Evolutionary conservation across 2,329 filamentous ascomycete genomes (phyloP).

Genomic region (Colletotrichum caudatum): DNA sequence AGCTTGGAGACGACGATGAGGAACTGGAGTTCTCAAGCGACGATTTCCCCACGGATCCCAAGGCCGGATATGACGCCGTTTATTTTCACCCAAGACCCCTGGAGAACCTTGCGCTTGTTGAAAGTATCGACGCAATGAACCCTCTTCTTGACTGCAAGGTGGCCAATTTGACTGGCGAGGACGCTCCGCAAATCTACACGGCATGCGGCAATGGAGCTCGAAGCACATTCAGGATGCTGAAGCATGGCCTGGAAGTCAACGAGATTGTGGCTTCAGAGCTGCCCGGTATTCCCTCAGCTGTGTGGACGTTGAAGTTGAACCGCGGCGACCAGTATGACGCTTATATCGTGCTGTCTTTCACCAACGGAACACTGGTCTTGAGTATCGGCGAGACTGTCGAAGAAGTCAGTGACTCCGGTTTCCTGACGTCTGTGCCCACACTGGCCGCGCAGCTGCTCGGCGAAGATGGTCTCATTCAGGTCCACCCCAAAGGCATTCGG

Average conservation of each 20-base stretch:
- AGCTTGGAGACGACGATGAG: constrained; percentile 94
- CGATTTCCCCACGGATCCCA: constrained; percentile 81
- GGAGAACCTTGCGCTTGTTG: constrained; percentile 86
- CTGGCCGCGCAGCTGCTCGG: constrained; percentile 94
- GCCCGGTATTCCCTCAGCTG: constrained; percentile 86
- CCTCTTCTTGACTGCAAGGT: constrained; percentile 93
- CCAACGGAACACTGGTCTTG: constrained; percentile 88
- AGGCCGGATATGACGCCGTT: constrained; percentile 77
- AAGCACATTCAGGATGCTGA: constrained; percentile 90
- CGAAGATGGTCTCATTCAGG: constrained; percentile 91
- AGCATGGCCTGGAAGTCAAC: constrained; percentile 91
- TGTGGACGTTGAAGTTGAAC: constrained; percentile 94
- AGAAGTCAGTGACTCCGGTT: constrained; percentile 93
- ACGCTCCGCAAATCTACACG: constrained; percentile 96
- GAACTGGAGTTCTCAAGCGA: constrained; percentile 89
- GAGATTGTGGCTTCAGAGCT: constrained; percentile 96
- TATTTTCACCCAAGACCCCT: constrained; percentile 86
- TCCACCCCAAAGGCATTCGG: constrained; percentile 95
- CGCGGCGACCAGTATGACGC: constrained; percentile 87
- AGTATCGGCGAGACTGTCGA: constrained; percentile 98
- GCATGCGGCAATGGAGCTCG: constrained; percentile 89
- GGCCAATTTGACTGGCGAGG: constrained; percentile 89
- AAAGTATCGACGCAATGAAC: constrained; percentile 89
- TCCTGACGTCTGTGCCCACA: constrained; percentile 88
- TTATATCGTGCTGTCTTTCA: constrained; percentile 95